phyloP scores from a whole-genome alignment of 108 stramenopile species.

The Fragilariopsis cylindrus region DNA sequence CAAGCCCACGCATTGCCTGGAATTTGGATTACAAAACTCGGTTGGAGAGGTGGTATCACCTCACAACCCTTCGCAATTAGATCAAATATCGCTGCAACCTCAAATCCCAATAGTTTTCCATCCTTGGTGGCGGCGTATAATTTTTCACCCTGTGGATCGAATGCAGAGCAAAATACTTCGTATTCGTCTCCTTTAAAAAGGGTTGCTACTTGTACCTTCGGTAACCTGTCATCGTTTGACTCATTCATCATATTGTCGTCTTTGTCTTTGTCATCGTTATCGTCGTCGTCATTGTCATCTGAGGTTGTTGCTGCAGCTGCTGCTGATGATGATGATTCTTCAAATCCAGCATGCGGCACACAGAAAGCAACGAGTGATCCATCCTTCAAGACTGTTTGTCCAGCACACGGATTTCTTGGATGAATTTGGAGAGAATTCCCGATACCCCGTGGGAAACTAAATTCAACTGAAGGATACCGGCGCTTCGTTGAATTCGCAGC shows the following conservation, averaged over 20 bases:
- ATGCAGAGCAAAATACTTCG: slow-evolving; percentile 55
- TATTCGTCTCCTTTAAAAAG: slow-evolving; percentile 26
- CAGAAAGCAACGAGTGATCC: slow-evolving; percentile 63
- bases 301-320: not conserved
- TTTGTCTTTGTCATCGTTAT: not conserved
- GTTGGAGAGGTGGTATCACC: slow-evolving; percentile 22
- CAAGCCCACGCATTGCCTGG: slow-evolving; percentile 60
- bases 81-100: slow-evolving; percentile 34
- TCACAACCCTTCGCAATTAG: not conserved
- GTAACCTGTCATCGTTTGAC: not conserved
- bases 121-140: slow-evolving; percentile 69
- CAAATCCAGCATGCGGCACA: slow-evolving; percentile 46
- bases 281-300: not conserved
- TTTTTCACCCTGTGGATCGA: slow-evolving; percentile 60
- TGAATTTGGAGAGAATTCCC: slow-evolving; percentile 65
- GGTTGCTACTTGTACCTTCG: slow-evolving; percentile 25
- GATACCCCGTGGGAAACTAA: slow-evolving; percentile 50
- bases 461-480: slow-evolving; percentile 42
- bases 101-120: slow-evolving; percentile 59
- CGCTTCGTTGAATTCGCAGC: slow-evolving; percentile 14
- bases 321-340: slow-evolving; percentile 18
- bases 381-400: slow-evolving; percentile 61
- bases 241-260: not conserved
- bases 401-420: slow-evolving; percentile 51
- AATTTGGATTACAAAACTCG: slow-evolving; percentile 46